These are phyloP conservation scores for Candida fluviatilis DNA, from an alignment of 805 yeast species.

Conservation along the genomic window DNA sequence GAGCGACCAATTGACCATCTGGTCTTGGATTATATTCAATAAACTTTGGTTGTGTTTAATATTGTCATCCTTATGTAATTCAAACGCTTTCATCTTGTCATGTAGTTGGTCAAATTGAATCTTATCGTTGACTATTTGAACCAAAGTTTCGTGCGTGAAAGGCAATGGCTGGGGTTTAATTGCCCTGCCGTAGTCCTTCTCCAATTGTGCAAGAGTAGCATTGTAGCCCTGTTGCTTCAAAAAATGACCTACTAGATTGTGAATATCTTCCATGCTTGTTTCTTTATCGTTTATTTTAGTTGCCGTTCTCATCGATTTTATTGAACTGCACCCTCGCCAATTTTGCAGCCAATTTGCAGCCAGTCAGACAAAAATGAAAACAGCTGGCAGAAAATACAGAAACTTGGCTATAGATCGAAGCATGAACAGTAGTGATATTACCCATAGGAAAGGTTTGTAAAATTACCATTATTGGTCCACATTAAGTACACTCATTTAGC, in stretches of 20 bases:
- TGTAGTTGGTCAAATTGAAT: slow-evolving; percentile 20
- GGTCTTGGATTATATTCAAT: slow-evolving; percentile 7
- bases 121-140: slow-evolving; percentile 37
- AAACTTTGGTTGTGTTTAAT: slow-evolving; percentile 9
- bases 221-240: slow-evolving; percentile 45
- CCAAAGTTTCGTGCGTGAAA: slow-evolving; percentile 30
- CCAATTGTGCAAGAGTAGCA: slow-evolving; percentile 46
- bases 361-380: too few relatives aligned
- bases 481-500: too few relatives aligned
- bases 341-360: too few relatives aligned
- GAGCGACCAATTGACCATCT: slow-evolving; percentile 24
- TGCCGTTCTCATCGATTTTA: too few relatives aligned
- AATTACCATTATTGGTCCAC: too few relatives aligned
- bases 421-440: too few relatives aligned
- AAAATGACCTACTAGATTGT: slow-evolving; percentile 52
- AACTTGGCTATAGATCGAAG: too few relatives aligned
- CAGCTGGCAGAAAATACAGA: too few relatives aligned
- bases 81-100: slow-evolving; percentile 5
- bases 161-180: slow-evolving; percentile 15
- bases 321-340: too few relatives aligned
- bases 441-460: too few relatives aligned
- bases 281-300: too few relatives aligned
- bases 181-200: slow-evolving; percentile 40
- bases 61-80: slow-evolving; percentile 7
- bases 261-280: slow-evolving; percentile 10